phyloP scores from a whole-genome alignment of 805 yeast species.

The Ogataea minuta region DNA sequence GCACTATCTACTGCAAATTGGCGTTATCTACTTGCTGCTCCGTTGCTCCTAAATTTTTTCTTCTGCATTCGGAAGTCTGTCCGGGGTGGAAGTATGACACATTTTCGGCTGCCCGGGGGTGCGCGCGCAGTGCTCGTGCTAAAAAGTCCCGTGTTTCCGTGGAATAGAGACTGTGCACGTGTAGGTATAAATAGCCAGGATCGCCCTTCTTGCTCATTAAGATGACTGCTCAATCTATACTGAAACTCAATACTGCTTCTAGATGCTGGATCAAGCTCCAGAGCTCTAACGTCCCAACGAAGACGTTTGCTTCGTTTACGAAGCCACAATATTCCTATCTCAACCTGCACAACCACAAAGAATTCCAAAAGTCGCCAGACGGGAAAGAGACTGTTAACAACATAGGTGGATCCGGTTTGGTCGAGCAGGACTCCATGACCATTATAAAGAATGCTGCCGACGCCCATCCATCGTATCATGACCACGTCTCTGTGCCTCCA shows the following conservation, averaged over 20 bases:
- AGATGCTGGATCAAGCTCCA: slow-evolving; percentile 25
- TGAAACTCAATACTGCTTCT: slow-evolving; percentile 29
- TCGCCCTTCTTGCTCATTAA: background rate
- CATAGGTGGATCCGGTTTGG: slow-evolving; percentile 31
- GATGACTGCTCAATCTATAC: slow-evolving; percentile 30
- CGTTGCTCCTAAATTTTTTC: background rate
- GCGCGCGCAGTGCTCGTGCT: slow-evolving; percentile 2
- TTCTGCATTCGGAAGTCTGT: slow-evolving; percentile 5
- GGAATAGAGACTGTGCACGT: slow-evolving; percentile 3
- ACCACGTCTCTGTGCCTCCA: slow-evolving; percentile 12
- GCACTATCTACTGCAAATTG: too few species aligned
- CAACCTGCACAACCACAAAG: slow-evolving; percentile 28
- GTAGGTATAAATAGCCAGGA: background rate
- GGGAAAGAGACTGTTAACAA: slow-evolving; percentile 24
- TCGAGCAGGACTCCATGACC: slow-evolving; percentile 30
- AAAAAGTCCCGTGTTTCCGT: slow-evolving; percentile 18
- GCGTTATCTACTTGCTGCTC: background rate
- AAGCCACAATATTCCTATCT: slow-evolving; percentile 22
- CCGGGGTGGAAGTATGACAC: slow-evolving; percentile 15
- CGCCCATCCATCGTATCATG: slow-evolving; percentile 7
- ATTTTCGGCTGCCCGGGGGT: slow-evolving; percentile 11
- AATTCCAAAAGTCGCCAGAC: slow-evolving; percentile 18
- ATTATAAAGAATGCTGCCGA: slow-evolving; percentile 27
- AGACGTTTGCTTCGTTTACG: slow-evolving; percentile 27
- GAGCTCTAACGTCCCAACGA: slow-evolving; percentile 14